Base-by-base conservation (phyloP, 257 asterid species). In the Voacanga thouarsii region DNA sequence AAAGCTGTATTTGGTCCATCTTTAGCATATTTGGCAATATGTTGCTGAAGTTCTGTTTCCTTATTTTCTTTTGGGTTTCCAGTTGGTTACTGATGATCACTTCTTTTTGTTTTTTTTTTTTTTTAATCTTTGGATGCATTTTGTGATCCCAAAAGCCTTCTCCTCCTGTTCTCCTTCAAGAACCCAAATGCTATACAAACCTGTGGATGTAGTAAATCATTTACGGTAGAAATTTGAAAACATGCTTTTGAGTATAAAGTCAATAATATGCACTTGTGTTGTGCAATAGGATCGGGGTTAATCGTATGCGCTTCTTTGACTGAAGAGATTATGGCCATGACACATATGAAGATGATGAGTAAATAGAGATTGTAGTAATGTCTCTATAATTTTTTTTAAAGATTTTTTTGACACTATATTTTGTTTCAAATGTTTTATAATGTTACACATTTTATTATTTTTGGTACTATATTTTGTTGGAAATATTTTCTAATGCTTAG, bases 121-220 rank as follows among this genome's bases (percentile, higher is more conserved):
- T n/a, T n/a, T n/a, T n/a, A n/a, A 7, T 74, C 28, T 18, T 19
- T 55, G 12, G 64, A 41, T 84, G 87, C 97, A 94, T 97, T 94
- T 76, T 90, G 96, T 85, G 98, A 94, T 89, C 96, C 98, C 5
- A 94, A 94, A 85, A 94, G 98, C 84, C 96, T 92, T 70, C 96
- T 94, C 57, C 89, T 92, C 83, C 78, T 94, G 28, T 94, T 92
- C 82, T 89, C 93, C 82, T 94, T 94, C 92, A 90, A 86, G 86
- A 94, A 94, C 75, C 98, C 98, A 51, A 94, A 94, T 70, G 98
- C 98, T 49, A 92, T 96, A 24, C 97, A 92, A 79, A 94, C 97
- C 6, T 94, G 98, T 64, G 97, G 98, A 33, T 94, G 98, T 81
- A 97, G 98, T 39, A 94, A 94, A 87, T 94, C 98, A 53, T 94